Base-by-base conservation (phyloP, 495 filamentous ascomycete species). In the Tuber borchii region DNA sequence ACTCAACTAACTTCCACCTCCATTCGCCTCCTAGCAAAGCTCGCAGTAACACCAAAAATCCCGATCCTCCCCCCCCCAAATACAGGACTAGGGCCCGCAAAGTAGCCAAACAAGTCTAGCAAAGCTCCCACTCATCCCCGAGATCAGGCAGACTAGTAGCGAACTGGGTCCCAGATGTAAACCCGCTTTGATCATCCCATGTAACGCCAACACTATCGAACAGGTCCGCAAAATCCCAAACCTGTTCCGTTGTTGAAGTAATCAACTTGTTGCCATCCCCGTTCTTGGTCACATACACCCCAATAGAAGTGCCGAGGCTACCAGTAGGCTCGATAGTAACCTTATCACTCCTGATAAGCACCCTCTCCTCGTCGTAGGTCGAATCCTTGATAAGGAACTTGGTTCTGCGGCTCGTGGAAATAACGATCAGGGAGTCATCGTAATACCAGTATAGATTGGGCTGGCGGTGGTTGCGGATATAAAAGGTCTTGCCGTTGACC, bases 381-480 rank as follows among this genome's bases (percentile, higher is more conserved):
- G 26, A 31, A 17, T 65, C 68, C 12, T 26, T 26, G 10, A 80
- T 68, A 1, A 16, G 42, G 73, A 80, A 80, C 44, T 79, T 79
- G 16, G 78, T 72, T 42, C 51, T 71, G 16, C 34, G 44, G n/a
- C 10, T 48, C 2, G n/a, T 22, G 1, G 76, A 79, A 1, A 75
- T 26, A 17, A 37, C 16, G 17, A 70, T 17, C 34, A 51, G 17
- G n/a, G 5, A 34, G 3, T 40, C 9, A 6, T 14, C 4, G 10
- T 48, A 42, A 46, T 71, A 65, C 78, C 78, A 80, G 65, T 79
- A 79, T 8, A 51, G n/a, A 2, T 71, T 34, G 2, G 73, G 76
- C 19, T 70, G 77, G 2, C 76, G 78, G 14, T 31, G 48, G 42
- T 76, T 80, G 70, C 78, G 78, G 31, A 80, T 80, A 34, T 69